phyloP scores from a whole-genome alignment of 129 eudicot genomes.

The Arctium minus region DNA sequence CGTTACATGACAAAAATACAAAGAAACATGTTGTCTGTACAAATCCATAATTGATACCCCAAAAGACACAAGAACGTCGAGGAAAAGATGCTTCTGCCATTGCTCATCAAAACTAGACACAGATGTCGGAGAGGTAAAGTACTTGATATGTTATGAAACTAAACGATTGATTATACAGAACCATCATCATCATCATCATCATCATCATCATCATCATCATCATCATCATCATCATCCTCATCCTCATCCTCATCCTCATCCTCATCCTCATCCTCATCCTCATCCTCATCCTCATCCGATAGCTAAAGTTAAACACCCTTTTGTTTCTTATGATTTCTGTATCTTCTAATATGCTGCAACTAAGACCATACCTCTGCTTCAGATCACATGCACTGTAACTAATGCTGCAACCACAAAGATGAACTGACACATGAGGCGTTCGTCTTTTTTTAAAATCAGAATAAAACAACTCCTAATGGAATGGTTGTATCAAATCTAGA shows the following conservation, averaged over 20 bases:
- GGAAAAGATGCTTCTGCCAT: neutral
- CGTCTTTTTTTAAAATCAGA: neutral
- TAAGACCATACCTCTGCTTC: conserved; percentile 9
- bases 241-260: no score
- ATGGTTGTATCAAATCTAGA: neutral
- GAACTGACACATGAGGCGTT: neutral
- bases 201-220: no score
- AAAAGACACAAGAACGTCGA: neutral
- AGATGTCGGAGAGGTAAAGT: neutral
- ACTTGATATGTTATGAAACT: neutral
- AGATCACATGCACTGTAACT: conserved; percentile 28
- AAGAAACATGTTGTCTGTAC: conserved; percentile 4
- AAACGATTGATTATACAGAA: neutral
- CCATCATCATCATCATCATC: neutral
- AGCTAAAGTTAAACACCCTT: neutral
- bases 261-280: neutral
- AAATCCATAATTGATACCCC: neutral
- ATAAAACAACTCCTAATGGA: neutral
- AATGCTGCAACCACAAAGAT: conserved; percentile 13
- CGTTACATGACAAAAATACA: conserved; percentile 10
- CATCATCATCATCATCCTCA: no score
- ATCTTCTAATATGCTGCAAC: conserved; percentile 5
- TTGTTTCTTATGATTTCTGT: neutral
- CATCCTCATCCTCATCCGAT: neutral
- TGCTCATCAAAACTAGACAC: neutral